Conservation (phyloP, 2,329 filamentous ascomycete genomes). For the Didymella pomorum region DNA sequence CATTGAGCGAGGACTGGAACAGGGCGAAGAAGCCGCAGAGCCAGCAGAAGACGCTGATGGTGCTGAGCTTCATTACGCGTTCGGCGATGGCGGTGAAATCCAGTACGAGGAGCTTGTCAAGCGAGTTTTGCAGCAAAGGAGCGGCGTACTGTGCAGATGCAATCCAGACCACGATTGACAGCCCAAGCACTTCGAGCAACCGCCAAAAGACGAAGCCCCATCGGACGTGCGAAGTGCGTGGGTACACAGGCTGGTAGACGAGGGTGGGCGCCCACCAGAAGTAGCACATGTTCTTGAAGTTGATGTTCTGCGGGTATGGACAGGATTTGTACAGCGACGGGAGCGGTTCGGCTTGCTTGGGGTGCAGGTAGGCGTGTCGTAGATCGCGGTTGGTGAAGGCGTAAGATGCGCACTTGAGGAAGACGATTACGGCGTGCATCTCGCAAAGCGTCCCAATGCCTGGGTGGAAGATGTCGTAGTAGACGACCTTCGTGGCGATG, state of each 20-base stretch:
- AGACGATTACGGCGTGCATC: constrained; percentile 91
- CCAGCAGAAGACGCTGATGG: constrained; percentile 96
- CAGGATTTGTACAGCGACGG: constrained; percentile 84
- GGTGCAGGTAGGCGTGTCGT: constrained; percentile 86
- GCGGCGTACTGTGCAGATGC: constrained; percentile 93
- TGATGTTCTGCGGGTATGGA: constrained; percentile 91
- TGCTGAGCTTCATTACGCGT: constrained; percentile 91
- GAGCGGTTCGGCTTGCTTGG: constrained; percentile 72
- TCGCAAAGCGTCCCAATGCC: constrained; percentile 91
- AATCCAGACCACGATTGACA: constrained; percentile 94
- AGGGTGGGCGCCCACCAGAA: constrained; percentile 99
- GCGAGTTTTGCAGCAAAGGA: constrained; percentile 86
- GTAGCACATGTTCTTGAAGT: constrained; percentile 84
- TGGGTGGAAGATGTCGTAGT: constrained; percentile 90
- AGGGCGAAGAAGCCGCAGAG: constrained; percentile 96
- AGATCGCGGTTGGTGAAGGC: constrained; percentile 96
- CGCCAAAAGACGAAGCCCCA: constrained; percentile 91
- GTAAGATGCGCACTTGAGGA: constrained; percentile 95
- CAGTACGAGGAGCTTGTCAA: constrained; percentile 83
- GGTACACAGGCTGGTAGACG: constrained; percentile 96
- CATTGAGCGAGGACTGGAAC: constrained; percentile 93
- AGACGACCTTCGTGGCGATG: constrained; percentile 85
- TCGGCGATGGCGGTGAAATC: constrained; percentile 85
- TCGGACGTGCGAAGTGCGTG: constrained; percentile 79
- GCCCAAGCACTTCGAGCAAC: constrained; percentile 75